phyloP scores from a whole-genome alignment of 2,329 filamentous ascomycete genomes.

The Piedraia hortae region DNA sequence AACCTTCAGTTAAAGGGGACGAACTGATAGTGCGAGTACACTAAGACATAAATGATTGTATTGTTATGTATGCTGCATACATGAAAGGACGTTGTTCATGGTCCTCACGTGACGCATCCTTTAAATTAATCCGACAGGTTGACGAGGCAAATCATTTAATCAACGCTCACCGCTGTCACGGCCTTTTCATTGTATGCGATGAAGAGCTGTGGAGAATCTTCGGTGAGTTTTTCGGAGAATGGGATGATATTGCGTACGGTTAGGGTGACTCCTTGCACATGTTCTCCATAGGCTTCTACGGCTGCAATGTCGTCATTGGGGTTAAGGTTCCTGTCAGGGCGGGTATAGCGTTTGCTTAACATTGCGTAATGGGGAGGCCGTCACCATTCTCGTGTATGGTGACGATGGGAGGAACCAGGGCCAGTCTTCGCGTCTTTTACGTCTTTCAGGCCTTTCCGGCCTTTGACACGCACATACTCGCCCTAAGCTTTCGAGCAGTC shows the following conservation, averaged over 20 bases:
- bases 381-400: conserved; percentile 75
- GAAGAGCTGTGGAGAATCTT: conserved; percentile 76
- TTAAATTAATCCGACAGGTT: no score
- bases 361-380: conserved; percentile 66
- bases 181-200: conserved; percentile 90
- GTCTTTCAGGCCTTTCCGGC: no score
- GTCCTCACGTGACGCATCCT: no score
- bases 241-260: conserved; percentile 90
- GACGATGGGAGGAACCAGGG: conserved; percentile 97
- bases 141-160: conserved; percentile 83
- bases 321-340: conserved; percentile 94
- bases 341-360: conserved; percentile 85
- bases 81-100: no score
- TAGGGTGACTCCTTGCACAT: conserved; percentile 99
- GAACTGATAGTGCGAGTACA: no score
- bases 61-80: no score
- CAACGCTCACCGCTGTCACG: conserved; percentile 96
- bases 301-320: conserved; percentile 96
- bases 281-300: conserved; percentile 94
- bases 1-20: no score
- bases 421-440: no score
- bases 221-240: conserved; percentile 77
- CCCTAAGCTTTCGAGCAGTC: no score
- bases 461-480: no score
- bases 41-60: no score